Evolutionary conservation across 2,329 filamentous ascomycete genomes (phyloP).

Genomic region (Tolypocladium sp.): DNA sequence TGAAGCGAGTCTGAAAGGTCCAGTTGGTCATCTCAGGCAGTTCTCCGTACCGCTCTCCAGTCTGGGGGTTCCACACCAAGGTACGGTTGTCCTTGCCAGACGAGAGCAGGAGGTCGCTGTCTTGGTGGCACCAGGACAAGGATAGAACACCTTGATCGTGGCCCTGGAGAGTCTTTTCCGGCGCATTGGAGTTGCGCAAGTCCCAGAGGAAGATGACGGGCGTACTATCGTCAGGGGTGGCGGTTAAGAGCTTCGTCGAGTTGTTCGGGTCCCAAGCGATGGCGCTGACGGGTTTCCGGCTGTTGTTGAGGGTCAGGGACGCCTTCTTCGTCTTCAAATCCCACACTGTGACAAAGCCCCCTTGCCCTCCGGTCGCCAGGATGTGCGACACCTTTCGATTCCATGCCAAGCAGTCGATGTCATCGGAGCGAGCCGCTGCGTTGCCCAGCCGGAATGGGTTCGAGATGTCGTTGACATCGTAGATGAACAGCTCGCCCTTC

Average conservation of each 20-base stretch:
- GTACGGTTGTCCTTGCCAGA: constrained; percentile 96
- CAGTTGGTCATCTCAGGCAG: constrained; percentile 98
- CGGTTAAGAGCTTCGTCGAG: constrained; percentile 88
- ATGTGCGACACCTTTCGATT: constrained; percentile 98
- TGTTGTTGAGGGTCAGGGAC: constrained; percentile 90
- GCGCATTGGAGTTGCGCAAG: constrained; percentile 88
- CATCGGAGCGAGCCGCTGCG: constrained; percentile 79
- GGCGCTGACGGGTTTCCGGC: constrained; percentile 86
- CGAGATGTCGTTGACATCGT: constrained; percentile 82
- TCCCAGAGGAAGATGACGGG: constrained; percentile 92
- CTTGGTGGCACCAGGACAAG: constrained; percentile 89
- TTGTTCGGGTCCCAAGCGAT: constrained; percentile 97
- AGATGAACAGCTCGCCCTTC: constrained; percentile 93
- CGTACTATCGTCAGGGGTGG: constrained; percentile 79
- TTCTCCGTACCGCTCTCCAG: constrained; percentile 78
- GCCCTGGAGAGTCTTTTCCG: constrained; percentile 79
- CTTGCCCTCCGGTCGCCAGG: constrained; percentile 83
- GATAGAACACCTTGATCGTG: constrained; percentile 92
- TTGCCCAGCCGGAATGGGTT: constrained; percentile 87
- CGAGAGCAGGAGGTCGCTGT: constrained; percentile 80
- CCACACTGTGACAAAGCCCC: constrained; percentile 96
- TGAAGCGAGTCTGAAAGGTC: constrained; percentile 94
- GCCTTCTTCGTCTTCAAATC: constrained; percentile 98
- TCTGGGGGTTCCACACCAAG: constrained; percentile 92
- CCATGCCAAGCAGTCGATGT: constrained; percentile 96